Conservation (phyloP, 2,329 filamentous ascomycete genomes). For the Didymella keratinophila region DNA sequence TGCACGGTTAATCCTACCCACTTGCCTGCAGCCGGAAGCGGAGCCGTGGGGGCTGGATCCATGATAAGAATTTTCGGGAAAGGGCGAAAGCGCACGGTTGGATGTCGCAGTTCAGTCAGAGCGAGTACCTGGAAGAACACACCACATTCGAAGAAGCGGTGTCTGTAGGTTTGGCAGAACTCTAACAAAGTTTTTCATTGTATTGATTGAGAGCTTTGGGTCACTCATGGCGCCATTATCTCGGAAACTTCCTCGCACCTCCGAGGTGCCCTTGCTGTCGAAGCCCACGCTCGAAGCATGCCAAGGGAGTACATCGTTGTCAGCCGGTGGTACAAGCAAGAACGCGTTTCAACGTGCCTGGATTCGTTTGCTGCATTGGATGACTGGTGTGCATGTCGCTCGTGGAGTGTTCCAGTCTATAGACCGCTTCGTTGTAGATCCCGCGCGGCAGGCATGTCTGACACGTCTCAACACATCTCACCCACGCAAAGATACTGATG, state of each 20-base stretch:
- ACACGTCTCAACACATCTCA: slow-evolving; percentile 4
- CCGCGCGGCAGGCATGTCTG: slow-evolving; percentile 8
- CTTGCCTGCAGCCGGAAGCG: slow-evolving; percentile 20
- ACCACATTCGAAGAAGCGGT: slow-evolving; percentile 12
- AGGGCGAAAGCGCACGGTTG: slow-evolving; percentile 11
- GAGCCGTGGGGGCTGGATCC: slow-evolving; percentile 23
- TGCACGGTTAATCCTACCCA: slow-evolving; percentile 23
- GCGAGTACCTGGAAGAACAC: slow-evolving; percentile 8
- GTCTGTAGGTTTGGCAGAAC: slow-evolving; percentile 12
- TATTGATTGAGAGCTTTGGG: slow-evolving; percentile 3
- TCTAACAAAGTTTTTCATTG: slow-evolving; percentile 2
- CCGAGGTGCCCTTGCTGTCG: slow-evolving; percentile 10
- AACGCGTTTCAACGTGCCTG: slow-evolving; percentile 13
- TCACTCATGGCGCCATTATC: slow-evolving; percentile 13
- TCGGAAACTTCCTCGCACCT: not conserved
- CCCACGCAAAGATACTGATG: not conserved
- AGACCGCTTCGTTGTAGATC: slow-evolving; percentile 7
- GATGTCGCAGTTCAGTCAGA: slow-evolving; percentile 3
- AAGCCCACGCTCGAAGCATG: slow-evolving; percentile 2
- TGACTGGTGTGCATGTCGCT: not conserved
- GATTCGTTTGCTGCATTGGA: slow-evolving; percentile 8
- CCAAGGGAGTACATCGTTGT: slow-evolving; percentile 13
- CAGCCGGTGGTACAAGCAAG: slow-evolving; percentile 15
- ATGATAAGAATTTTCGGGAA: slow-evolving; percentile 20
- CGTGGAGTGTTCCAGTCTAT: not conserved